Conservation (phyloP, 768 basidiomycete genomes). For the Dendrothele bispora region DNA sequence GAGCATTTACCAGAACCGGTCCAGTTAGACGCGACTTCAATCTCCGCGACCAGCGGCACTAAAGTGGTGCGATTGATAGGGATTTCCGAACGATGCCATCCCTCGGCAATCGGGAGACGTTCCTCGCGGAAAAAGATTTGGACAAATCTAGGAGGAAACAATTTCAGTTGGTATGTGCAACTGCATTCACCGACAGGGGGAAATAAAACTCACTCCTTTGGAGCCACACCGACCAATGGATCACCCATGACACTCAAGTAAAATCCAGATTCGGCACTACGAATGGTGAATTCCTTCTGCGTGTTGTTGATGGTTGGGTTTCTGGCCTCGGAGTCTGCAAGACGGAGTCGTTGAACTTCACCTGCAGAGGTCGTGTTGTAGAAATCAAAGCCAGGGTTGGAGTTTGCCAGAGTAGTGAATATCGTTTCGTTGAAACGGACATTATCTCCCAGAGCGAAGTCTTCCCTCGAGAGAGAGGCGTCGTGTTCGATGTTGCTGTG, state of each 20-base stretch:
- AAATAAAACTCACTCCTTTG: not conserved
- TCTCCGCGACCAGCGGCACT: not conserved
- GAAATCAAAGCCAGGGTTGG: constrained; percentile 10
- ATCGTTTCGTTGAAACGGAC: constrained; percentile 4
- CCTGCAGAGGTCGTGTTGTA: constrained; percentile 12
- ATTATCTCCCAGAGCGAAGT: constrained; percentile 7
- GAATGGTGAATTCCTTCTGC: constrained; percentile 10
- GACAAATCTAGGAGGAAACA: not conserved
- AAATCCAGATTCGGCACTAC: constrained; percentile 10
- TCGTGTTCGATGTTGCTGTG: constrained; percentile 8
- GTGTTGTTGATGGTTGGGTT: constrained; percentile 13
- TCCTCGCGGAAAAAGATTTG: constrained; percentile 9
- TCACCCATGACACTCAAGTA: constrained; percentile 14
- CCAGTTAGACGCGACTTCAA: constrained; percentile 3
- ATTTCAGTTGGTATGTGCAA: not conserved
- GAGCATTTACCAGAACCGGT: no score
- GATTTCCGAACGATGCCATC: not conserved
- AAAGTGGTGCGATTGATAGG: not conserved
- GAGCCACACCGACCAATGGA: not conserved
- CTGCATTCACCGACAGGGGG: not conserved
- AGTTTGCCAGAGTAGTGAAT: no score
- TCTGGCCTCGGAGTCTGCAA: constrained; percentile 7
- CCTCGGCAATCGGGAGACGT: constrained; percentile 5
- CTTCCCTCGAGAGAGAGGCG: constrained; percentile 5
- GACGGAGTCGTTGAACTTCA: constrained; percentile 4